A percentile compares a stretch with the other conserved stretches of the same genome.
Conservation (phyloP, 2,329 filamentous ascomycete species). For the Fusarium napiforme region DNA sequence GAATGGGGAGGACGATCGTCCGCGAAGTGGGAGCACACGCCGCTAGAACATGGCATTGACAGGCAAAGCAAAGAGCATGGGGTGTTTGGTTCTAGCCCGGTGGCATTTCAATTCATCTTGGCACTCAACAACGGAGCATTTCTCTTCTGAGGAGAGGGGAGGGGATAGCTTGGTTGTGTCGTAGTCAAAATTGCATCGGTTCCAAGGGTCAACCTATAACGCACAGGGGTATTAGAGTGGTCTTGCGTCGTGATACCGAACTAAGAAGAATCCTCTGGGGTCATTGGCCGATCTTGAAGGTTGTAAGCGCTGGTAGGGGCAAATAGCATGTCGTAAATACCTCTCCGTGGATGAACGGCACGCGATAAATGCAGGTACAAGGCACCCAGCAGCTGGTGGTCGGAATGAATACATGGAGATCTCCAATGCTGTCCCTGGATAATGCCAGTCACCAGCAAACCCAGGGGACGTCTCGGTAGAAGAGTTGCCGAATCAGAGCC, state of each 20-base stretch:
- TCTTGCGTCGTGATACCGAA: conserved; percentile 32
- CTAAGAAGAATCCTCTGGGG: conserved; percentile 14
- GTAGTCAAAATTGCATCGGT: conserved; percentile 44
- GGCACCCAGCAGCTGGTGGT: conserved; percentile 7
- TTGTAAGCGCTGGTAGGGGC: conserved; percentile 14
- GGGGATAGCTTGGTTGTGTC: conserved; percentile 28
- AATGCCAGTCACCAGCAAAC: not conserved
- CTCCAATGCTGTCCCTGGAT: conserved; percentile 18
- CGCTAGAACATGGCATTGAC: conserved; percentile 24
- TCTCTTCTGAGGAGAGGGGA: conserved; percentile 10
- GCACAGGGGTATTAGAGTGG: conserved; percentile 34
- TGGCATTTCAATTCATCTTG: conserved; percentile 26
- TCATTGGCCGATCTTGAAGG: conserved; percentile 21
- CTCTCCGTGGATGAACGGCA: conserved; percentile 10
- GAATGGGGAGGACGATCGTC: conserved; percentile 20
- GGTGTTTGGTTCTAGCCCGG: conserved; percentile 5
- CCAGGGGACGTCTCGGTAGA: conserved; percentile 11
- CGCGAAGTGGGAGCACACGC: conserved; percentile 14
- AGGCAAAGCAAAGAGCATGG: conserved; percentile 9
- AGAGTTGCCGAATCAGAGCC: conserved; percentile 7
- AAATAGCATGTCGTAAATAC: conserved; percentile 39
- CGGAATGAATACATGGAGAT: conserved; percentile 35
- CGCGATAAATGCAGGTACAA: conserved; percentile 40
- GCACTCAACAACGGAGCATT: conserved; percentile 25
- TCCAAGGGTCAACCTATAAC: conserved; percentile 43